A percentile compares a stretch with the other conserved stretches of the same genome.
phyloP scores from a whole-genome alignment of 192 early-diverging fungal species.

The Polychytrium aggregatum region DNA sequence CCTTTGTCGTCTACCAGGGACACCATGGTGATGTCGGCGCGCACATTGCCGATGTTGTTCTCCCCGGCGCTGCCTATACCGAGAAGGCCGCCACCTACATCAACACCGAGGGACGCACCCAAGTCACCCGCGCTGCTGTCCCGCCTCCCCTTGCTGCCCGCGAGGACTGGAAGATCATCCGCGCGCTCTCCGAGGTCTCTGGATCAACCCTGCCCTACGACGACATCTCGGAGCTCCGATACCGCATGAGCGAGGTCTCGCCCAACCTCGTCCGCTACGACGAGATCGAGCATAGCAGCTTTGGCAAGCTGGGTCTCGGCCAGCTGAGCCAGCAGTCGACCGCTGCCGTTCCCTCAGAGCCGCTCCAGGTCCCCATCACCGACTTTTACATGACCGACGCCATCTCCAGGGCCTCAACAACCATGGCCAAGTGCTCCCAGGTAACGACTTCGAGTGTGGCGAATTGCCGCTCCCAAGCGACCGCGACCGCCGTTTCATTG shows the following conservation, averaged over 20 bases:
- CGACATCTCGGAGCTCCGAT: slow-evolving; percentile 67
- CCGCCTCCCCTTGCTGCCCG: slow-evolving; percentile 78
- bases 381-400: slow-evolving; percentile 95
- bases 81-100: slow-evolving; percentile 93
- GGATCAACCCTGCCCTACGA: slow-evolving; percentile 80
- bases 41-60: slow-evolving; percentile 86
- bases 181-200: slow-evolving; percentile 86
- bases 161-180: slow-evolving; percentile 99
- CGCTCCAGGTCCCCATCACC: slow-evolving; percentile 54
- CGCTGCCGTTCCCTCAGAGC: slow-evolving; percentile 13
- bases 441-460: too few relatives aligned
- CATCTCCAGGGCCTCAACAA: slow-evolving; percentile 81
- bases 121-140: slow-evolving; percentile 87
- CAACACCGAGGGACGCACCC: slow-evolving; percentile 94
- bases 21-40: slow-evolving; percentile 98
- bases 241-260: slow-evolving; percentile 76
- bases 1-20: slow-evolving; percentile 98
- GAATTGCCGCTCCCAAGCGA: too few relatives aligned
- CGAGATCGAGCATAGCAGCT: slow-evolving; percentile 41
- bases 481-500: too few relatives aligned
- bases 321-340: slow-evolving; percentile 4
- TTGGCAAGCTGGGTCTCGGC: slow-evolving; percentile 36
- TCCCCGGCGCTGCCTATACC: slow-evolving; percentile 92
- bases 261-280: slow-evolving; percentile 73
- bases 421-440: slow-evolving; percentile 95